A percentile compares a stretch with the other conserved stretches of the same genome.
Conservation (phyloP, 78 protist genomes). For the Capsaspora owczarzaki region DNA sequence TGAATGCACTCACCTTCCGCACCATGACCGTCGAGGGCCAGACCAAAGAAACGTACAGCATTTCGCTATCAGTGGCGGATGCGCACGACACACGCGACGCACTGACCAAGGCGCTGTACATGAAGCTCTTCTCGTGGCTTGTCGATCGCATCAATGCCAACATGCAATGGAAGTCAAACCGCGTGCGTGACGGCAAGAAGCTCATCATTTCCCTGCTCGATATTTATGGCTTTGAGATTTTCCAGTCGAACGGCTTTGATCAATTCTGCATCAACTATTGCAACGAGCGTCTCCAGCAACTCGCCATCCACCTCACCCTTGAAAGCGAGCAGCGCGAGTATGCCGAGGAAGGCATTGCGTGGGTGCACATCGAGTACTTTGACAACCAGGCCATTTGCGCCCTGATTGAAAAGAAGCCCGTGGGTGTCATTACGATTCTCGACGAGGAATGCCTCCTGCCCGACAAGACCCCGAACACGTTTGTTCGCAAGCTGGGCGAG, state of each 20-base stretch:
- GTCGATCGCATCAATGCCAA: background rate
- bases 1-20: too few species aligned
- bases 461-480: background rate
- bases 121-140: slow-evolving; percentile 73
- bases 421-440: background rate
- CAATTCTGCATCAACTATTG: slow-evolving; percentile 85
- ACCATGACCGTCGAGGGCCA: too few species aligned
- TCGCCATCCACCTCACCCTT: slow-evolving; percentile 37
- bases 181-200: background rate
- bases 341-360: background rate
- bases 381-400: background rate
- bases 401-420: background rate
- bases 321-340: background rate
- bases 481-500: background rate
- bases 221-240: slow-evolving; percentile 19
- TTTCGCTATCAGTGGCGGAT: too few species aligned
- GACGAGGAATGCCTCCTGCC: background rate
- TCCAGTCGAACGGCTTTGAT: slow-evolving; percentile 70
- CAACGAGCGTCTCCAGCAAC: slow-evolving; percentile 66
- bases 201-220: background rate
- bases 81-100: slow-evolving; percentile 49
- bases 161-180: background rate
- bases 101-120: slow-evolving; percentile 77
- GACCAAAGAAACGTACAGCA: too few species aligned
- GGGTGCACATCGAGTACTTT: background rate